A percentile compares a stretch with the other conserved stretches of the same genome.
These are phyloP conservation scores for Ganoderma lingzhi DNA, from an alignment of 1,284 basidiomycete genomes.

Conservation along the genomic window DNA sequence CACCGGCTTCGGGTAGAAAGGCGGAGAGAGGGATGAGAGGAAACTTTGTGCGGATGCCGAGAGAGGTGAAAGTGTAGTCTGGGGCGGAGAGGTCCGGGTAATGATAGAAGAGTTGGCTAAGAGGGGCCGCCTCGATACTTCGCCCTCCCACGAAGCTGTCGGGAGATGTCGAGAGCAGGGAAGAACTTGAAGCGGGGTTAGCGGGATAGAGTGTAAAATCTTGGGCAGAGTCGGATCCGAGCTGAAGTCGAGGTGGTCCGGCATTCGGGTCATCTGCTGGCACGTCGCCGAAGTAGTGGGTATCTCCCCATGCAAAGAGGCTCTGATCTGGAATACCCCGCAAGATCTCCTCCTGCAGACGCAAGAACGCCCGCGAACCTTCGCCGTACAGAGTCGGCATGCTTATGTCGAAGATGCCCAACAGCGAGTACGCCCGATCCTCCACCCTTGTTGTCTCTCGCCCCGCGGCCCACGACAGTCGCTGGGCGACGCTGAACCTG, in stretches of 20 bases:
- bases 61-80: background rate
- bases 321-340: background rate
- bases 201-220: too few species aligned
- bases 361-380: background rate
- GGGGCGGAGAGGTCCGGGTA: background rate
- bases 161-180: background rate
- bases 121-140: background rate
- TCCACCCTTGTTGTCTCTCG: conserved; percentile 6
- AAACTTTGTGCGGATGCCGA: background rate
- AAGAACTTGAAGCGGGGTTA: too few species aligned
- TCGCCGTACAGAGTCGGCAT: conserved; percentile 1
- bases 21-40: background rate
- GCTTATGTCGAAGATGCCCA: conserved; percentile 5
- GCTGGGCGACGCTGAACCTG: background rate
- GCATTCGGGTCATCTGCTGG: background rate
- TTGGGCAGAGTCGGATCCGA: background rate
- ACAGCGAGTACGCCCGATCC: background rate
- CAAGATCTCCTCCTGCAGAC: background rate
- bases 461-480: conserved; percentile 1
- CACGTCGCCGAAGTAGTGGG: background rate
- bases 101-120: background rate
- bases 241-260: background rate
- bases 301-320: background rate
- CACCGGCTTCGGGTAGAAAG: background rate
- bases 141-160: background rate